Percentiles rank a stretch among this genome's conserved stretches.
These are phyloP conservation scores for Lachnellula suecica DNA, from an alignment of 2,329 filamentous ascomycete species.

Conservation along the genomic window DNA sequence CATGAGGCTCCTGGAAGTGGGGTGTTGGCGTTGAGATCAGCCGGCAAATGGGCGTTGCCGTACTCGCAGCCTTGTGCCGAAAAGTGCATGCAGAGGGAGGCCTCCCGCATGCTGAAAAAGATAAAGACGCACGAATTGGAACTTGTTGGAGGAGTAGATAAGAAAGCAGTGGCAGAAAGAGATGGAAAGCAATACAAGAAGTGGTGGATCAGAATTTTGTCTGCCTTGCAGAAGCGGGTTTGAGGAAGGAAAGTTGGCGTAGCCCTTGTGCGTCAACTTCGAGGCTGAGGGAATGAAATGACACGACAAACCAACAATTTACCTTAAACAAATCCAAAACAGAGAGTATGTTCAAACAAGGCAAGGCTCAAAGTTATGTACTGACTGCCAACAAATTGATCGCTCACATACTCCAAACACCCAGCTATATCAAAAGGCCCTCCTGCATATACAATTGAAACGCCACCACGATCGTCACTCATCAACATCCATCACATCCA, in stretches of 20 bases:
- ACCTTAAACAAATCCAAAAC: not conserved
- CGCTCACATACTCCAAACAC: not conserved
- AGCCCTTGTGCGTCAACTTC: too few relatives aligned
- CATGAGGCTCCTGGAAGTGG: too few relatives aligned
- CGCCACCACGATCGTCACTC: not conserved
- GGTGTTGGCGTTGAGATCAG: too few relatives aligned
- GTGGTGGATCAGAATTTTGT: not conserved
- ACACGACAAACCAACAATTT: too few relatives aligned
- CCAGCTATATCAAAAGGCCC: not conserved
- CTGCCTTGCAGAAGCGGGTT: not conserved
- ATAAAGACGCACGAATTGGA: too few relatives aligned
- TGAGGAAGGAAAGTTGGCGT: not conserved
- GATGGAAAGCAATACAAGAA: too few relatives aligned
- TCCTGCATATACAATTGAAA: not conserved
- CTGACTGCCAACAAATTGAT: not conserved
- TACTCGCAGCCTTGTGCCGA: too few relatives aligned
- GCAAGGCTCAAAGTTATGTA: not conserved
- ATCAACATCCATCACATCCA: conserved; percentile 9
- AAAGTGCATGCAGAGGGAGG: too few relatives aligned
- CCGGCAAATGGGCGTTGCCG: too few relatives aligned
- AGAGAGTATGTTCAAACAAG: not conserved
- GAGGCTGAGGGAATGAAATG: too few relatives aligned
- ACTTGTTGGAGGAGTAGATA: not conserved
- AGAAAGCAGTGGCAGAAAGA: not conserved
- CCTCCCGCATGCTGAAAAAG: too few relatives aligned